A percentile compares a stretch with the other conserved stretches of the same genome.
Evolutionary conservation across 179 eudicot genomes (phyloP).

Genomic region (Silene coronaria): DNA sequence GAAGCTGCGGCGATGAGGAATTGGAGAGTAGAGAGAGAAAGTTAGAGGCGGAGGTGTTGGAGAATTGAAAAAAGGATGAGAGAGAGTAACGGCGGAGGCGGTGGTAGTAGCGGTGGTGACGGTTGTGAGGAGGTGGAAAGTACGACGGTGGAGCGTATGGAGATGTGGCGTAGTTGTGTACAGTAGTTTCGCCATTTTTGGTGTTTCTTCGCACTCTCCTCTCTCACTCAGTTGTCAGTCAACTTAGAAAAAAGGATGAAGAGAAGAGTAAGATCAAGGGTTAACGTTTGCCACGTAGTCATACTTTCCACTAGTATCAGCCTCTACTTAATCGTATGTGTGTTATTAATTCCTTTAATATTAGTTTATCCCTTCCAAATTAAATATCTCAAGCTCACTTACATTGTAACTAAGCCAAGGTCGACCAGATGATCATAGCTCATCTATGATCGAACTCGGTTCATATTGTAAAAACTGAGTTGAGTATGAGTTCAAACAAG

Average conservation of each 20-base stretch:
- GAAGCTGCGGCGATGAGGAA: slow-evolving; percentile 22
- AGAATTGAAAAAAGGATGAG: neutral
- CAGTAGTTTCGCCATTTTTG: slow-evolving; percentile 41
- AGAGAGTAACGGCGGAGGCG: neutral
- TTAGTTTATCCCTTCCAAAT: too few relatives aligned
- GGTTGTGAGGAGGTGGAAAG: slow-evolving; percentile 24
- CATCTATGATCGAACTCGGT: too few relatives aligned
- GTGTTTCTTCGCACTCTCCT: neutral
- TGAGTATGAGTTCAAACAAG: too few relatives aligned
- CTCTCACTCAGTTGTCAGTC: neutral
- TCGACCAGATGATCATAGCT: too few relatives aligned
- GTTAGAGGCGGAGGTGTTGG: slow-evolving; percentile 13
- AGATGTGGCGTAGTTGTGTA: slow-evolving; percentile 25
- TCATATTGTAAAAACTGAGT: too few relatives aligned
- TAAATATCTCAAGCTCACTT: too few relatives aligned
- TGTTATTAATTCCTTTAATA: too few relatives aligned
- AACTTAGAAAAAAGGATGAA: neutral
- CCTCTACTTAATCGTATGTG: too few relatives aligned
- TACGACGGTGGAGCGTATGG: slow-evolving; percentile 36
- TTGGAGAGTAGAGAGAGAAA: slow-evolving; percentile 3
- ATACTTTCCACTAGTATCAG: neutral
- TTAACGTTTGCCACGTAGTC: neutral
- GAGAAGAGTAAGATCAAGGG: neutral
- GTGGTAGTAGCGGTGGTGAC: neutral
- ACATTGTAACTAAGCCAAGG: too few relatives aligned